Evolutionary conservation across 1,139 yeast species (phyloP).

Genomic region (Saccharomyces hybrid): DNA sequence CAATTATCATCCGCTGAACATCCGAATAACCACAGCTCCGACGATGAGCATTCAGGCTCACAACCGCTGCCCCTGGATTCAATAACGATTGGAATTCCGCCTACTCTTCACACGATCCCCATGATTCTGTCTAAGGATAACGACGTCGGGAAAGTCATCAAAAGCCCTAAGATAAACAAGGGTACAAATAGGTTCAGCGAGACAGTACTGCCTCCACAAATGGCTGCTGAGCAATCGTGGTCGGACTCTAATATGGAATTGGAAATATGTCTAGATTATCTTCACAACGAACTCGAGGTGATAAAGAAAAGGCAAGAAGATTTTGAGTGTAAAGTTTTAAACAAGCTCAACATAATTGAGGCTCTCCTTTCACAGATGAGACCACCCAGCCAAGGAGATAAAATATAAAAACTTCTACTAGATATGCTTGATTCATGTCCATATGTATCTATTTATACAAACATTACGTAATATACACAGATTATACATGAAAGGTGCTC

Average conservation of each 20-base stretch:
- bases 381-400: not conserved
- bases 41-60: not conserved
- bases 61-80: conserved; percentile 16
- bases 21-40: not conserved
- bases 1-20: not conserved
- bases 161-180: not conserved
- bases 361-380: not conserved
- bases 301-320: not conserved
- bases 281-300: not conserved
- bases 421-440: not conserved
- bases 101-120: not conserved
- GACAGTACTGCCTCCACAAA: not conserved
- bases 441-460: not conserved
- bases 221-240: not conserved
- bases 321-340: not conserved
- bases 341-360: not conserved
- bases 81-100: conserved; percentile 13
- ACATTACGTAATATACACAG: not conserved
- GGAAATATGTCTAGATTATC: not conserved
- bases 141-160: not conserved
- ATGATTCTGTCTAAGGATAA: not conserved
- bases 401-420: not conserved
- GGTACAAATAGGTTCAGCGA: not conserved
- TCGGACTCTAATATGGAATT: not conserved
- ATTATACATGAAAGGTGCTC: not conserved